Conservation (phyloP, 768 basidiomycete genomes). For the Crepidotus variabilis region DNA sequence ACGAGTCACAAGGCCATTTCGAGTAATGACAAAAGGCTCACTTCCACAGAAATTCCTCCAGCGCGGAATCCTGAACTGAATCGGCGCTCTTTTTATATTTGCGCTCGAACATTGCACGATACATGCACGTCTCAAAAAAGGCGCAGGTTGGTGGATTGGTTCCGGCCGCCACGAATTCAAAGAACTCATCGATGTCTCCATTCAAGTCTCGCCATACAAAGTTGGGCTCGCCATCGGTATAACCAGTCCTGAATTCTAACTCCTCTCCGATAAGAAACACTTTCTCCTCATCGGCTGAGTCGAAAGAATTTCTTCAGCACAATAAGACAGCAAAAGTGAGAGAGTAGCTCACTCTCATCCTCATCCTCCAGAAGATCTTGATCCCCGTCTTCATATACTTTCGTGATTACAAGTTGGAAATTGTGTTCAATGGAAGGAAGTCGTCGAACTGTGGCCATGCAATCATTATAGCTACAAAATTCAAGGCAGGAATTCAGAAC, state of each 20-base stretch:
- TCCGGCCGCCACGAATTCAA: conserved; percentile 83
- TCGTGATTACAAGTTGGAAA: conserved; percentile 91
- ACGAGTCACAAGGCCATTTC: neutral
- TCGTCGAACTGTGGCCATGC: conserved; percentile 90
- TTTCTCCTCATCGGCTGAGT: conserved; percentile 86
- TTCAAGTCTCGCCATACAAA: conserved; percentile 91
- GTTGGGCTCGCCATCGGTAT: conserved; percentile 71
- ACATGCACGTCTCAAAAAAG: conserved; percentile 93
- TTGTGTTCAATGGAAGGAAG: conserved; percentile 72
- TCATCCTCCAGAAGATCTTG: conserved; percentile 93
- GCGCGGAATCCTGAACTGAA: conserved; percentile 56
- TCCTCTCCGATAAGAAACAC: conserved; percentile 89
- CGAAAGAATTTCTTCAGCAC: neutral
- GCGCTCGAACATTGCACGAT: conserved; percentile 95
- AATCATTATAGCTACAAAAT: conserved; percentile 80
- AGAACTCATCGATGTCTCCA: conserved; percentile 89
- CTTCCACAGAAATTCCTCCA: conserved; percentile 82
- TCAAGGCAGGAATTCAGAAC: neutral
- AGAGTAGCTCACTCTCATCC: conserved; percentile 66
- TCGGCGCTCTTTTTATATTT: conserved; percentile 77
- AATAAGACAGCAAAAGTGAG: neutral
- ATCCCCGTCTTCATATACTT: conserved; percentile 96
- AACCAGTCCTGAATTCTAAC: conserved; percentile 78
- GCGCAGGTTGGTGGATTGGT: conserved; percentile 79
- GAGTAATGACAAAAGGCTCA: conserved; percentile 34